Evolutionary conservation across 1,284 basidiomycete genomes (phyloP).

Genomic region (Mycena sp.): DNA sequence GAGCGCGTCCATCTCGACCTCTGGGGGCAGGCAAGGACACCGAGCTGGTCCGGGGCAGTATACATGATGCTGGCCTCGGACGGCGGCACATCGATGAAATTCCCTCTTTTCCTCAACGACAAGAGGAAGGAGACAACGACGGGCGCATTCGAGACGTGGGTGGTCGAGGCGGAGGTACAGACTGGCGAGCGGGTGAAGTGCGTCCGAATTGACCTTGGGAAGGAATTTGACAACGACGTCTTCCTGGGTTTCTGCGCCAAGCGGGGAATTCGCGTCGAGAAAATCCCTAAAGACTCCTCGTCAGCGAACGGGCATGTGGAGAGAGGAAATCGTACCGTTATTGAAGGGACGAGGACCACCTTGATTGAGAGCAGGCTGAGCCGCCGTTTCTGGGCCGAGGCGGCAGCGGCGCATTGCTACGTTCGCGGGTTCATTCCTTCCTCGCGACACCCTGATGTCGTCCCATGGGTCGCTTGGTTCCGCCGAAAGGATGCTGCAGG

Average conservation of each 20-base stretch:
- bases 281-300: constrained; percentile 22
- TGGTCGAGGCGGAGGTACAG: constrained; percentile 21
- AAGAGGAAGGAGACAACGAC: constrained; percentile 29
- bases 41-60: constrained; percentile 2
- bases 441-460: neutral
- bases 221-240: constrained; percentile 20
- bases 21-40: neutral
- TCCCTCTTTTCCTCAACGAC: constrained; percentile 23
- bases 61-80: constrained; percentile 35
- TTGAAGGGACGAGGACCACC: neutral
- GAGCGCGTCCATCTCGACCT: neutral
- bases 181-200: constrained; percentile 25
- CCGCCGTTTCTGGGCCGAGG: constrained; percentile 1
- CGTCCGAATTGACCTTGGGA: constrained; percentile 20
- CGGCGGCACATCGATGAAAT: constrained; percentile 4
- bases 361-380: neutral
- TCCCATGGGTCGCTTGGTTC: constrained; percentile 4
- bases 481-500: neutral
- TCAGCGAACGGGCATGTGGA: constrained; percentile 4
- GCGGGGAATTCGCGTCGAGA: constrained; percentile 24
- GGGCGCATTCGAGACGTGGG: constrained; percentile 21
- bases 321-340: constrained; percentile 5
- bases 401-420: constrained; percentile 8
- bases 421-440: constrained; percentile 18
- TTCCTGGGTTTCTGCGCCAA: constrained; percentile 9